Base-by-base conservation (phyloP, 345 rosid species). In the Angophora floribunda region DNA sequence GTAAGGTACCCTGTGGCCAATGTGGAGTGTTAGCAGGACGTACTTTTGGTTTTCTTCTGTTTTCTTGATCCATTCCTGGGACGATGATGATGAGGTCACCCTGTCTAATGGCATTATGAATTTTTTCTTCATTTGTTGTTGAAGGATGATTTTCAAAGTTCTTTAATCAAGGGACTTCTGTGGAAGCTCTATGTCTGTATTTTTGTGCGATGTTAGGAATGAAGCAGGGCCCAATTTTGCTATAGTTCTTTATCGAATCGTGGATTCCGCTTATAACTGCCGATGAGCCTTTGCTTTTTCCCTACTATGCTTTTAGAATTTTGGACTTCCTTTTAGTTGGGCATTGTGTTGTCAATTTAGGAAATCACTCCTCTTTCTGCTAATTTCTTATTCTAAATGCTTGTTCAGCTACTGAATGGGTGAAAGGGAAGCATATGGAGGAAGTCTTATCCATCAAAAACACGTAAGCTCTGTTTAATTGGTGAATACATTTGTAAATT, bases 341-440 rank as follows among this genome's bases (percentile, higher is more conserved):
- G 15, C 32, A n/a, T 36, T 41, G 28, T 47, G 87, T n/a, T 53
- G 78, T 86, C 32, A n/a, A 4, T 86, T 52, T 86, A 14, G 32
- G 82, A 28, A 87, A 22, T 49, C 6, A 1, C 55, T 63, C 21
- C 36, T 4, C 36, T 47, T 24, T 45, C 4, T 75, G 16, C 26
- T 47, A 32, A 49, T 63, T 49, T 45, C 22, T 51, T 49, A 70
- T 32, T 70, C 49, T 52, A 32, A 36, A 70, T 49, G 22, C 86
- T 88, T 88, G 75, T 88, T 92, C 91, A 98, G 99, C 96, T 45
- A 95, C 99, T 19, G 99, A 98, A 91, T 98, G 99, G 99, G 99
- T 97, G 94, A 98, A 97, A 90, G 99, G 99, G 85, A 98, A 94
- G 91, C 95, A 94, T 87, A 95, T 94, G 96, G 98, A 96, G 89